Evolutionary conservation across 441 rosid species (phyloP).

Genomic region (Populus hybrid): DNA sequence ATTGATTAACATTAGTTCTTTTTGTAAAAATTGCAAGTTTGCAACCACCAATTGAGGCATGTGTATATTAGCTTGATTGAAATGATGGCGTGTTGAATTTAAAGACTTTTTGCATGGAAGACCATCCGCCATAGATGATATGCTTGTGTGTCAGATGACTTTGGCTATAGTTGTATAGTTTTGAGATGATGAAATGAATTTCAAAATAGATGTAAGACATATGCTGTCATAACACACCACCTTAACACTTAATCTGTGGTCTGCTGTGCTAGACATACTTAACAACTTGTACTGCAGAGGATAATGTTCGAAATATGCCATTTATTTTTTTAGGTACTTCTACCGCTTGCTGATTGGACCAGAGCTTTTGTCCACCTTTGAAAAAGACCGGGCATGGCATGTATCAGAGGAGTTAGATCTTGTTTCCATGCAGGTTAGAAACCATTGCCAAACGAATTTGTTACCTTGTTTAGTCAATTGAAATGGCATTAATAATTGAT

Average conservation of each 20-base stretch:
- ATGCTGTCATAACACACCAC: background rate
- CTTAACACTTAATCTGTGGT: background rate
- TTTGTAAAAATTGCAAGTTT: constrained; percentile 10
- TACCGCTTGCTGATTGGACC: constrained; percentile 76
- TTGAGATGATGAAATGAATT: background rate
- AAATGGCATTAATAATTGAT: constrained; percentile 10
- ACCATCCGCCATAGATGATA: background rate
- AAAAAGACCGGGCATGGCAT: constrained; percentile 83
- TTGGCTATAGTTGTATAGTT: background rate
- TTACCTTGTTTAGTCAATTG: constrained; percentile 4
- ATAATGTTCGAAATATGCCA: constrained; percentile 10
- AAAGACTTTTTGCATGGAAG: background rate
- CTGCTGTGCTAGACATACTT: background rate
- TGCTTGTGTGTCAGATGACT: background rate
- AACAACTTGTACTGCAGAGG: background rate
- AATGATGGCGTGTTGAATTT: background rate
- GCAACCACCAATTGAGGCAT: constrained; percentile 4
- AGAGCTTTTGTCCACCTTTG: constrained; percentile 72
- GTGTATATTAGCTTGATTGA: background rate
- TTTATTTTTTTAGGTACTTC: constrained; percentile 58
- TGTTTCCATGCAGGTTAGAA: constrained; percentile 71
- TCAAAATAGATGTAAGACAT: background rate
- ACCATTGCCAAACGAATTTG: background rate
- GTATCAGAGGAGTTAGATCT: constrained; percentile 69
- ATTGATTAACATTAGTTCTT: constrained; percentile 24